Base-by-base conservation (phyloP, 257 asterid species). In the Mitragyna speciosa region DNA sequence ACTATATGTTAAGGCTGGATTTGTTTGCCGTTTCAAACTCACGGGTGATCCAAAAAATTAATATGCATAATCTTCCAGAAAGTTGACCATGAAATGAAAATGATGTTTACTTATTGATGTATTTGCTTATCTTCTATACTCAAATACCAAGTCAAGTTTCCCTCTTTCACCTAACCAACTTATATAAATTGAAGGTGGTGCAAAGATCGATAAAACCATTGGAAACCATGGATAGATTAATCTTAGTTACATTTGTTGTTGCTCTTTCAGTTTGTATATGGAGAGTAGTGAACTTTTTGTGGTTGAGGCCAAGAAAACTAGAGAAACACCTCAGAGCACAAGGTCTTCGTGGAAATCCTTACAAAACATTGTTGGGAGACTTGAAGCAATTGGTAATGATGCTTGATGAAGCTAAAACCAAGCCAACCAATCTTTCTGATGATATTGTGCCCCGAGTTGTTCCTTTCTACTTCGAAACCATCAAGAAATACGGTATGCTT, bases 361-460 rank as follows among this genome's bases (percentile, higher is more conserved):
- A 78, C 26, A 78, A 24, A 26, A 59, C 68, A 39, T 12, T 78
- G 22, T 30, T 5, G 39, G 81, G 81, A 14, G 81, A 78, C 76
- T 33, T 78, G 59, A 78, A 78, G 59, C 76, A 78, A 47, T 5
- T 69, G 9, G 52, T 19, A 54, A 54, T 14, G 70, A 51, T 69
- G 76, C 22, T 54, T 1, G 26, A 33, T 7, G 75, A 78, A 69
- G 75, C 81, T 19, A 69, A 68, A 8, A 52, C 81, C 41, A 70
- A 78, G 49, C 85, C 85, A 20, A 78, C 81, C 75, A 51, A 33
- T 31, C 66, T 86, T 30, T 75, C 83, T 11, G 78, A 86, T 56
- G 83, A 84, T 41, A 66, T 83, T 6, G 79, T 74, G 26, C 81
- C 89, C 4, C 65, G 89, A 64, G 77, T 84, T 9, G 6, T 84